phyloP scores from a whole-genome alignment of 2,329 filamentous ascomycete genomes.

The Phialocephala sp. region DNA sequence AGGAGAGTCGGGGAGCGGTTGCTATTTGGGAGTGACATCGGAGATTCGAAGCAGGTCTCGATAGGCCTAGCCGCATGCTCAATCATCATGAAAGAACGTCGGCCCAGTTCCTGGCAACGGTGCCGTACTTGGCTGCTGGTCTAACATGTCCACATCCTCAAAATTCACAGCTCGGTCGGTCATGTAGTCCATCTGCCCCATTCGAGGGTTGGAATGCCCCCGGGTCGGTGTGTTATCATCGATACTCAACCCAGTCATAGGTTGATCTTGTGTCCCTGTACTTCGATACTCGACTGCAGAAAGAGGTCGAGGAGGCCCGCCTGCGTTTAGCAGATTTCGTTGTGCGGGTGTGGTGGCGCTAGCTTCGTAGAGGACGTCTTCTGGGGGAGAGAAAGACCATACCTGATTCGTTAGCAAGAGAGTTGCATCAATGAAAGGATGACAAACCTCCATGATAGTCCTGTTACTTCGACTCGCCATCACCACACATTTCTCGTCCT shows the following conservation, averaged over 20 bases:
- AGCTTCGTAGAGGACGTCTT: slow-evolving; percentile 60
- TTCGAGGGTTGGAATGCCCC: neutral
- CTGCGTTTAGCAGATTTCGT: slow-evolving; percentile 25
- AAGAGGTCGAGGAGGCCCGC: slow-evolving; percentile 37
- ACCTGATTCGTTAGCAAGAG: slow-evolving; percentile 60
- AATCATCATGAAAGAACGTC: slow-evolving; percentile 42
- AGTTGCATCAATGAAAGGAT: neutral
- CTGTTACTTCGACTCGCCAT: slow-evolving; percentile 84
- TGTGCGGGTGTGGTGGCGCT: slow-evolving; percentile 38
- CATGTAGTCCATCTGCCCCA: neutral
- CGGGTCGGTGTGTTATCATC: slow-evolving; percentile 6
- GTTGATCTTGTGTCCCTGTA: slow-evolving; percentile 33
- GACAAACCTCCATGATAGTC: slow-evolving; percentile 94
- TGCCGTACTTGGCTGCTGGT: slow-evolving; percentile 40
- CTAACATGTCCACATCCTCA: slow-evolving; percentile 34
- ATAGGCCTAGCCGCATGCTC: too few relatives aligned
- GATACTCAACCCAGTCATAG: slow-evolving; percentile 34
- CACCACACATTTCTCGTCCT: slow-evolving; percentile 97
- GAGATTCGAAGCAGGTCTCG: too few relatives aligned
- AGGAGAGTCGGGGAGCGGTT: neutral
- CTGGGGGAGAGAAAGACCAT: slow-evolving; percentile 91
- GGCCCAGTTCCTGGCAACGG: slow-evolving; percentile 37
- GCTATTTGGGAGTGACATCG: too few relatives aligned
- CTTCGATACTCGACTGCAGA: slow-evolving; percentile 42
- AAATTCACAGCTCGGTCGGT: neutral